Evolutionary conservation across 2,329 filamentous ascomycete genomes (phyloP).

Genomic region (Aurifilum marmelostoma): DNA sequence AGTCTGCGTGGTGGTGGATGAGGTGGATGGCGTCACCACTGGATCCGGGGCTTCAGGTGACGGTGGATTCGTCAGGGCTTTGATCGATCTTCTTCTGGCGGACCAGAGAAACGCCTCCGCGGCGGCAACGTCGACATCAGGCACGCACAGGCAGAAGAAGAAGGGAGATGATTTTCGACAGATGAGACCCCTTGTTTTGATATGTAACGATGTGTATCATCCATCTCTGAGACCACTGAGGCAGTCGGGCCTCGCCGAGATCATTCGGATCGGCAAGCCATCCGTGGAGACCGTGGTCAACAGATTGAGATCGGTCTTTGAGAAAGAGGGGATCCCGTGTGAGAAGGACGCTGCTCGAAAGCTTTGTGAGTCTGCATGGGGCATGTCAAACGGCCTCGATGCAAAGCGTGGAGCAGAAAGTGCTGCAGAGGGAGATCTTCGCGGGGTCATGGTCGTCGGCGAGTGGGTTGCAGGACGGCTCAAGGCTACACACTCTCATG

Average conservation of each 20-base stretch:
- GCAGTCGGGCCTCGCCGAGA: constrained; percentile 83
- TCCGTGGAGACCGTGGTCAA: constrained; percentile 82
- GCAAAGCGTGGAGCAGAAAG: constrained; percentile 69
- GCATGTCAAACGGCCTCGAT: constrained; percentile 73
- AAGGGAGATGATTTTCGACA: constrained; percentile 87
- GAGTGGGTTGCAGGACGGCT: constrained; percentile 83
- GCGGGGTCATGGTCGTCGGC: constrained; percentile 82
- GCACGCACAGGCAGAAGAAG: constrained; percentile 58
- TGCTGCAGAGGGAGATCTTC: constrained; percentile 72
- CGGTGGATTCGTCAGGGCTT: constrained; percentile 90
- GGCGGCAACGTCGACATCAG: constrained; percentile 34
- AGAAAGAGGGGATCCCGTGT: constrained; percentile 84
- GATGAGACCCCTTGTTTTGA: constrained; percentile 85
- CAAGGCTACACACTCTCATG: constrained; percentile 49
- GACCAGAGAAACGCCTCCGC: constrained; percentile 75
- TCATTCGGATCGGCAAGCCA: constrained; percentile 89
- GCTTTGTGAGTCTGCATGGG: constrained; percentile 82
- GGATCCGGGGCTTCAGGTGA: constrained; percentile 79
- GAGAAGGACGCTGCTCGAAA: constrained; percentile 88
- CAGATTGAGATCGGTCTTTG: constrained; percentile 81
- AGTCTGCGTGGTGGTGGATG: constrained; percentile 92
- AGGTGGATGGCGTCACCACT: constrained; percentile 91
- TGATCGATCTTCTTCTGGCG: constrained; percentile 85
- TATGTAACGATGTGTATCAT: constrained; percentile 98
- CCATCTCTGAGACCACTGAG: constrained; percentile 83